These are phyloP conservation scores for Helicostylum pulchrum DNA, from an alignment of 192 early-diverging fungal genomes.

Conservation along the genomic window DNA sequence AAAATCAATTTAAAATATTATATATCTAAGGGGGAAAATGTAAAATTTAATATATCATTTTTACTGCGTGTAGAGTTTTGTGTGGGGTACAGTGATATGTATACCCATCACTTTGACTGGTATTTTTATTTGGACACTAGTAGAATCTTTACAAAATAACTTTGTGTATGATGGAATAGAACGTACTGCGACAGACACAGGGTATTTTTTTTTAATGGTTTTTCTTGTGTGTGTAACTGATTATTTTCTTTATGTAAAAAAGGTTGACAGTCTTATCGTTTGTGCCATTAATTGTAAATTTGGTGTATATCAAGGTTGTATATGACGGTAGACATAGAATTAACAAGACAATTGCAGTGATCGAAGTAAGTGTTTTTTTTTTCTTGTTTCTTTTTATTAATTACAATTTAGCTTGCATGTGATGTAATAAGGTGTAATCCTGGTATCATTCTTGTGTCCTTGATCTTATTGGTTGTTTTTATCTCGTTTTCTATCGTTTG, in stretches of 20 bases:
- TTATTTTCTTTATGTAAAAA: neutral
- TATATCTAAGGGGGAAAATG: no score
- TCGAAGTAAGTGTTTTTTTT: slow-evolving; percentile 38
- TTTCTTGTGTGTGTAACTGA: neutral
- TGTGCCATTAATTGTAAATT: slow-evolving; percentile 44
- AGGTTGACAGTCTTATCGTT: slow-evolving; percentile 47
- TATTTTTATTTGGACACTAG: slow-evolving; percentile 52
- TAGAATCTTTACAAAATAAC: slow-evolving; percentile 43
- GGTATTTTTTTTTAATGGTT: slow-evolving; percentile 12
- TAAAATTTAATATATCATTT: neutral
- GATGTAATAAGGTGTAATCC: slow-evolving; percentile 72
- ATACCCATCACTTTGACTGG: slow-evolving; percentile 40
- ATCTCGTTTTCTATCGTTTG: slow-evolving; percentile 60
- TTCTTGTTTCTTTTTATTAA: neutral
- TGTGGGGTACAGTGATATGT: slow-evolving; percentile 47
- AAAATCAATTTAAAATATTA: no score
- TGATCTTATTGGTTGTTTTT: slow-evolving; percentile 53
- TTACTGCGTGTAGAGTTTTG: slow-evolving; percentile 24
- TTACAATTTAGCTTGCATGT: slow-evolving; percentile 56
- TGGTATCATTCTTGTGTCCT: slow-evolving; percentile 60
- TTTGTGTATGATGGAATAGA: slow-evolving; percentile 27
- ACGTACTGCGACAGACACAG: slow-evolving; percentile 42
- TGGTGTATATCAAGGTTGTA: slow-evolving; percentile 37
- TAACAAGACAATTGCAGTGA: slow-evolving; percentile 49
- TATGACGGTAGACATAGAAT: slow-evolving; percentile 41